A percentile compares a stretch with the other conserved stretches of the same genome.
Conservation (phyloP, 208 protist genomes). For the Trypanosoma boissoni region DNA sequence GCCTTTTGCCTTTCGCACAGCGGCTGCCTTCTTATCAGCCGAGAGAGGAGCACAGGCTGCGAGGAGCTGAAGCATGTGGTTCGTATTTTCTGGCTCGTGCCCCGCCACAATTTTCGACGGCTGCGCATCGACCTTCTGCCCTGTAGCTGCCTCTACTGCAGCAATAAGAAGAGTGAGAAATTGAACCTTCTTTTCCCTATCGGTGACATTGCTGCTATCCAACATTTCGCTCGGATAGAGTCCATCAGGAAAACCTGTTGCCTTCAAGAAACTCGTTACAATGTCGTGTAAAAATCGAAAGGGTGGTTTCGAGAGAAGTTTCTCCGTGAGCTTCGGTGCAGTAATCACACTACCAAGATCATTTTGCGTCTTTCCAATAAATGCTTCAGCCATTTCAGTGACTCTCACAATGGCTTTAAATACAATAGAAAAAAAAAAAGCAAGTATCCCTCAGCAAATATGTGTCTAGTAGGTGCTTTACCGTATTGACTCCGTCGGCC, state of each 20-base stretch:
- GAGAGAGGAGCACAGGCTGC: conserved; percentile 66
- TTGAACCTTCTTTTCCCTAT: conserved; percentile 83
- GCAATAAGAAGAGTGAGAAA: conserved; percentile 78
- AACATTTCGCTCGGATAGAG: conserved; percentile 61
- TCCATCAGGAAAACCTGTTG: conserved; percentile 71
- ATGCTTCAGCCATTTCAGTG: conserved; percentile 26
- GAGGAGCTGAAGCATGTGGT: conserved; percentile 82
- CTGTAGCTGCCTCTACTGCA: conserved; percentile 76
- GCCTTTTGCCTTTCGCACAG: conserved; percentile 61
- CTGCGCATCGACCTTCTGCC: conserved; percentile 45
- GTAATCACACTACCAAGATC: conserved; percentile 78
- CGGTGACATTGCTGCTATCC: conserved; percentile 69
- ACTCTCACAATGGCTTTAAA: neutral
- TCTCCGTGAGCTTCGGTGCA: conserved; percentile 85
- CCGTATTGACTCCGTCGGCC: too few relatives aligned
- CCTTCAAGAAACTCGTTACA: conserved; percentile 57
- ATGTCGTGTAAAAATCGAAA: conserved; percentile 92
- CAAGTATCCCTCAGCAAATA: neutral
- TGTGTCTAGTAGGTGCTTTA: neutral
- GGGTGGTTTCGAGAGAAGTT: conserved; percentile 80
- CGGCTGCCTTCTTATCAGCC: conserved; percentile 48
- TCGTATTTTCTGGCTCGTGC: conserved; percentile 85
- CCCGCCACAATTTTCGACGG: conserved; percentile 84
- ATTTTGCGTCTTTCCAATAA: conserved; percentile 71
- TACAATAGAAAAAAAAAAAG: neutral